Percentiles rank a stretch among this genome's conserved stretches.
phyloP scores from a whole-genome alignment of 805 yeast genomes.

The Zygosaccharomyces siamensis region DNA sequence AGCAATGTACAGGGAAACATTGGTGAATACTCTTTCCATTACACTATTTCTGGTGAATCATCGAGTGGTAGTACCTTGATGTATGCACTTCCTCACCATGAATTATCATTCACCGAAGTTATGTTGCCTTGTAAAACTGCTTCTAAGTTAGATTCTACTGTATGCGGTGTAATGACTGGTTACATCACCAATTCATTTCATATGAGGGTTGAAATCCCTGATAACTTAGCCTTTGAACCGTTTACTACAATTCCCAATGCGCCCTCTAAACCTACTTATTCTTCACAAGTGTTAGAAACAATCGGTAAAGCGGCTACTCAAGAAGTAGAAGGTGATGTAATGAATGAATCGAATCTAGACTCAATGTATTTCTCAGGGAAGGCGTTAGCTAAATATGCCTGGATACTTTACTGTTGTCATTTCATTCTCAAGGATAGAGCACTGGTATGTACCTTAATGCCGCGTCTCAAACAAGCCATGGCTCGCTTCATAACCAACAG shows the following conservation, averaged over 20 bases:
- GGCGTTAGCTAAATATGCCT: constrained; percentile 83
- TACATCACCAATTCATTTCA: constrained; percentile 39
- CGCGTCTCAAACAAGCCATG: constrained; percentile 61
- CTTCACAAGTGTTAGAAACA: constrained; percentile 26
- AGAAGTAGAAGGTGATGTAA: constrained; percentile 39
- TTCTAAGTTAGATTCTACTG: constrained; percentile 43
- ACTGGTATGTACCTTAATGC: constrained; percentile 49
- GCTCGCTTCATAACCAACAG: constrained; percentile 61
- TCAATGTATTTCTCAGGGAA: constrained; percentile 93
- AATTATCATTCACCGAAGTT: constrained; percentile 38
- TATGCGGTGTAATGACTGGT: constrained; percentile 45
- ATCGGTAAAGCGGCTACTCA: constrained; percentile 35
- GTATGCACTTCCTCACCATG: constrained; percentile 69
- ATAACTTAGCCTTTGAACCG: constrained; percentile 44
- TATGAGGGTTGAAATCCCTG: constrained; percentile 43
- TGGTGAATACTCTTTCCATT: constrained; percentile 42
- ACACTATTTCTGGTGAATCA: constrained; percentile 43
- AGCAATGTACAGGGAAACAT: constrained; percentile 40
- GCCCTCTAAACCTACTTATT: constrained; percentile 23
- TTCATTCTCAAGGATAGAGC: constrained; percentile 54
- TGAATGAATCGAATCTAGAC: constrained; percentile 49
- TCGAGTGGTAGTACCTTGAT: constrained; percentile 42
- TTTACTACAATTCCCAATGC: constrained; percentile 35
- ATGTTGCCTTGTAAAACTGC: constrained; percentile 19
- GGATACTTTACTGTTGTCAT: constrained; percentile 68